These are phyloP conservation scores for Grifola frondosa DNA, from an alignment of 1,284 basidiomycete species.

Conservation along the genomic window DNA sequence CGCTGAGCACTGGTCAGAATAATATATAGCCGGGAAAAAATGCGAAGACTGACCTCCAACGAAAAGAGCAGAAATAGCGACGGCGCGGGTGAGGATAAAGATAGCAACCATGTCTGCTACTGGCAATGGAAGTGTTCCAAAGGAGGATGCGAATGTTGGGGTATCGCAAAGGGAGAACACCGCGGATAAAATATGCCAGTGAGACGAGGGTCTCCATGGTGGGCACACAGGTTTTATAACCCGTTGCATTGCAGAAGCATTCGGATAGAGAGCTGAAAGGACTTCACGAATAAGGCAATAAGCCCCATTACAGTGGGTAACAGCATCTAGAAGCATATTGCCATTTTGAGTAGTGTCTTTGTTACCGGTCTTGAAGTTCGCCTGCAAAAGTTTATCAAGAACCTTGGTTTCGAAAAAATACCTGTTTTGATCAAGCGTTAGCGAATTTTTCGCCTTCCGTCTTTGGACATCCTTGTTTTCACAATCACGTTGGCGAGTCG, in stretches of 20 bases:
- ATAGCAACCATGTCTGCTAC: constrained; percentile 14
- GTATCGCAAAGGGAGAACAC: constrained; percentile 3
- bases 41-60: constrained; percentile 13
- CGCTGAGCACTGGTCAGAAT: constrained; percentile 1
- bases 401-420: not conserved
- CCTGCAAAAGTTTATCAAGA: not conserved
- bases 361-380: not conserved
- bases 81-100: constrained; percentile 22
- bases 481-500: too few species aligned
- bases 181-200: not conserved
- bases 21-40: not conserved
- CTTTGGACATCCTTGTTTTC: constrained; percentile 5
- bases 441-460: not conserved
- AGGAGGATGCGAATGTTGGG: constrained; percentile 1
- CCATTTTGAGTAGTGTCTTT: constrained; percentile 5
- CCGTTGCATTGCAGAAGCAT: constrained; percentile 2
- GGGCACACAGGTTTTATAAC: constrained; percentile 7
- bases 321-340: not conserved
- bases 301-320: constrained; percentile 1
- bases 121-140: constrained; percentile 4
- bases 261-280: constrained; percentile 4
- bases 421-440: constrained; percentile 2
- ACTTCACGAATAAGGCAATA: not conserved
- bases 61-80: constrained; percentile 21
- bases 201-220: not conserved